Evolutionary conservation across 257 asterid genomes (phyloP), one percentile per base, ranked within the genome.

Genomic region (Nyctanthes arbortristis): DNA sequence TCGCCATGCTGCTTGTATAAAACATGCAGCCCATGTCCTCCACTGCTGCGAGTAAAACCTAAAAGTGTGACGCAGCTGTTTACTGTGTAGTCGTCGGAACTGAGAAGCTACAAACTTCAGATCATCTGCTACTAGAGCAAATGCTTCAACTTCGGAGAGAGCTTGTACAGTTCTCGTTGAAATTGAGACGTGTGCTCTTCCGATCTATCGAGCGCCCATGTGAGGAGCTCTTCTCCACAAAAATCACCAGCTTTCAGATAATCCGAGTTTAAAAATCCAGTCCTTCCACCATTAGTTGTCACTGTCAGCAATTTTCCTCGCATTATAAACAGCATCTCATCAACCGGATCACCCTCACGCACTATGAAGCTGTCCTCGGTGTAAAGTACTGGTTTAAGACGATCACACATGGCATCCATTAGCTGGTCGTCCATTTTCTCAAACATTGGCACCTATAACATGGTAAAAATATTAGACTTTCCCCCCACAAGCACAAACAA

Each of bases 141-240:
- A 94, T 10, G 96, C 99, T 76, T 94, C 99, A 0, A 94, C 97
- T 80, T 91, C 99, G 62, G 92, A 81, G 28, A 94, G 89, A 32
- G 90, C 93, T 80, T 82, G 96, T 2, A 94, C 97, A 11, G 99
- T 94, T 82, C 99, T 68, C 11, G 99, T 94, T 45, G 99, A 94
- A 76, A 84, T 91, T 13, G 99, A 97, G 43, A 94, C 96, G 80
- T 91, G 91, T 1, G 96, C 66, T 3, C n/a, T n/a, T n/a, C n/a
- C n/a, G 99, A 88, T 9, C 92, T 76, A 36, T 91, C 97, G 10
- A 94, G 80, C 35, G 99, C 99, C 99, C 99, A 94, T 7, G 99
- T 94, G 13, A 91, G 87, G 70, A 94, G 97, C 89, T 94, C 99
- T 75, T 94, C 99, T n/a, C 99, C 99, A 69, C 99, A 94, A 68